These are phyloP conservation scores for Starmerella apis DNA, from an alignment of 805 yeast species.

Conservation along the genomic window DNA sequence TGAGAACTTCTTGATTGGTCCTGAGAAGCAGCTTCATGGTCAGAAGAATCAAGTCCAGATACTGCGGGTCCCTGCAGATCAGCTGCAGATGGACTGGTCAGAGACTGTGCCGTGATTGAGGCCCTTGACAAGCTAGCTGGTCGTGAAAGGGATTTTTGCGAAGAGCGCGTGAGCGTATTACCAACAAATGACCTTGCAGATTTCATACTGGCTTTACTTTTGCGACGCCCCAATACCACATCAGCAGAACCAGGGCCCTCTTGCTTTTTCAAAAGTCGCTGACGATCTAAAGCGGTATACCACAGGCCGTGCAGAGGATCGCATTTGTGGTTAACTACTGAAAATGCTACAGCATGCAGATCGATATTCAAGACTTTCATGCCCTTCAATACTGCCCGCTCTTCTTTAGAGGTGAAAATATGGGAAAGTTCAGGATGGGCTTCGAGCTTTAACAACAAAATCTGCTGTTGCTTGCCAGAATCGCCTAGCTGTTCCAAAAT, in stretches of 20 bases:
- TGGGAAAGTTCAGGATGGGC: slow-evolving; percentile 34
- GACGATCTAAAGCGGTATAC: slow-evolving; percentile 25
- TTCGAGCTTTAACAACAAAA: slow-evolving; percentile 27
- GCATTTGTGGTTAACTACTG: slow-evolving; percentile 22
- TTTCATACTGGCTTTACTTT: slow-evolving; percentile 3
- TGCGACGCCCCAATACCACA: not conserved
- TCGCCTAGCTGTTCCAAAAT: slow-evolving; percentile 42
- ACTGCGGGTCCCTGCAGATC: too few species aligned
- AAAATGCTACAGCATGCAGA: slow-evolving; percentile 20
- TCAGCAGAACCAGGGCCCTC: not conserved
- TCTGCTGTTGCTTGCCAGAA: slow-evolving; percentile 37
- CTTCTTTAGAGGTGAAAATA: slow-evolving; percentile 31
- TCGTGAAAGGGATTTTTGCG: not conserved
- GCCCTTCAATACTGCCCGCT: slow-evolving; percentile 24
- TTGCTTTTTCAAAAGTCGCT: not conserved
- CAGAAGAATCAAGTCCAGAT: too few species aligned
- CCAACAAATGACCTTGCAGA: slow-evolving; percentile 1
- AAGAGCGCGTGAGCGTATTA: not conserved
- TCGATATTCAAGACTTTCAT: slow-evolving; percentile 24
- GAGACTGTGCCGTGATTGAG: too few species aligned
- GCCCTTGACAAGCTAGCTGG: not conserved
- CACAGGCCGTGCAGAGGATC: slow-evolving; percentile 28
- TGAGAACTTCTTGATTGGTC: too few species aligned
- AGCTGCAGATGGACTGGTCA: too few species aligned
- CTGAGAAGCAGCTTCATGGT: too few species aligned